Evolutionary conservation across 768 basidiomycete genomes (phyloP), one percentile per base, ranked within the genome.

Genomic region (Pleurotus sapidus): DNA sequence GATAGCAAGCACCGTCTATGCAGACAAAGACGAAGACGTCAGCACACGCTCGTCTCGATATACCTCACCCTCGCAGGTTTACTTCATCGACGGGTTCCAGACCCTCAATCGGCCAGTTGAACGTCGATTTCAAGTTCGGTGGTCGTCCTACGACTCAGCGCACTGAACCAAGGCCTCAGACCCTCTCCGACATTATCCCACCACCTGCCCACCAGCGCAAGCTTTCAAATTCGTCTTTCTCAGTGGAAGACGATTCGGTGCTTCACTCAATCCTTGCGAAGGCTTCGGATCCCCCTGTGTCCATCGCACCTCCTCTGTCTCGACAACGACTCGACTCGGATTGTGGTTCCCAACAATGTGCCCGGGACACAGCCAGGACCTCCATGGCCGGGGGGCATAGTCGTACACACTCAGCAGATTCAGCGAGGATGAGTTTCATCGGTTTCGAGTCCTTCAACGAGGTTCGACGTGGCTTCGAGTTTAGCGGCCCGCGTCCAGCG

Each of bases 371-470:
- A 46, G 65, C 72, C 17, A 49, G 56, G 3, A 4, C 63, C 50
- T 23, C 58, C 54, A 20, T 48, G 61, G 18, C 64, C 59, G 63
- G 60, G 64, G 58, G 64, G 64, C 63, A 66, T 61, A 64, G 67
- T 25, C 46, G 64, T 55, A 51, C 68, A 5, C 72, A 71, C 45
- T 77, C 81, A 1, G 67, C 79, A 5, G 74, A 74, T 27, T 68
- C 74, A 2, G 90, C 88, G 0, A 81, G 70, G 2, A 66, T 81
- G 50, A 91, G 89, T 67, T 92, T 93, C 62, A 76, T 72, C 3
- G 89, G 90, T 0, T 77, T 91, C 14, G 84, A 87, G 46, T 87
- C 88, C 0, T 93, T 91, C 61, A 84, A 87, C 17, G 90, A 91
- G 64, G 81, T 91, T n/a, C 75, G 89, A 27, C 80, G 88, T 49